Base-by-base conservation (phyloP, 1,284 basidiomycete genomes). In the Malassezia cuniculi region DNA sequence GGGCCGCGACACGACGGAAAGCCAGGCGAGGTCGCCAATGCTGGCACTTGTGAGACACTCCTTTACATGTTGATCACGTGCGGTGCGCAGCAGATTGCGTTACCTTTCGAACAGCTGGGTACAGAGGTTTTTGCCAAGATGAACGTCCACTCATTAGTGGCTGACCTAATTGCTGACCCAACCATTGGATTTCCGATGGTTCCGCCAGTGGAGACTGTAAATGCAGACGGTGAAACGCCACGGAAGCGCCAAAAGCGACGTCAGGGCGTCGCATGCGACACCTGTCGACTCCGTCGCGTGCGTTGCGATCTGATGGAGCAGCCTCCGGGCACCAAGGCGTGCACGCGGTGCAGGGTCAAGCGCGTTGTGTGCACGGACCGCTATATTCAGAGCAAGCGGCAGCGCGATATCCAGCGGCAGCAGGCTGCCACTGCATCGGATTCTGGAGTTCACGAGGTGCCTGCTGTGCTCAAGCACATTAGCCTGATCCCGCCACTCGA, bases 241-340 rank as follows among this genome's bases (percentile, higher is more conserved):
- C 46, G 48, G 43, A 46, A 54, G 19, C 55, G 56, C 7, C 31
- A 39, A 12, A 63, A 63, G 41, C 53, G 61, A 10, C 58, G 62
- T 27, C 61, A 65, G 43, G 61, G 61, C 8, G 61, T 65, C 3
- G 61, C 61, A 6, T 65, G 61, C 36, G 61, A 65, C 26, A 60
- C 59, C 6, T 65, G 61, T 37, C 60, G 59, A 11, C 40, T 65
- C 17, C 50, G 61, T 7, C 45, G 61, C 22, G 56, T 65, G 16
- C 39, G 61, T 12, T 65, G 61, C 43, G 59, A 62, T 30, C 30
- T 62, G 17, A 60, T 55, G 18, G 61, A 65, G 39, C 48, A 59
- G 24, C 53, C 54, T 6, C 49, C 55, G 4, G 61, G 61, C 9
- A 47, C 14, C 22, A 45, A 54, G 31, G 54, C 58, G 11, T 65